A percentile compares a stretch with the other conserved stretches of the same genome.
phyloP scores from a whole-genome alignment of 2,329 filamentous ascomycete species.

The Hyphodiscus sp. region DNA sequence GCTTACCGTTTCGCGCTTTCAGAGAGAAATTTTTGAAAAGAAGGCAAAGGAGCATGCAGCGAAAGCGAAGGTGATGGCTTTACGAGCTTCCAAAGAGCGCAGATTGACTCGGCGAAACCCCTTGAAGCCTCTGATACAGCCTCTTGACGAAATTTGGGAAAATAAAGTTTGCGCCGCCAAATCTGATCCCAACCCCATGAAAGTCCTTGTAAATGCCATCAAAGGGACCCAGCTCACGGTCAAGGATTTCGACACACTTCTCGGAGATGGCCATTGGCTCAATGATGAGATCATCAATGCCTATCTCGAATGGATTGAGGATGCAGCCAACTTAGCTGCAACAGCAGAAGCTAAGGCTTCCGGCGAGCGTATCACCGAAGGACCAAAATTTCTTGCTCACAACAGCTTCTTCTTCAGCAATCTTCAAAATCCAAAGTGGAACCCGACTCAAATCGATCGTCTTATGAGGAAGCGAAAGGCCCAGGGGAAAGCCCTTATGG shows the following conservation, averaged over 20 bases:
- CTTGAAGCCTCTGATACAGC: conserved; percentile 17
- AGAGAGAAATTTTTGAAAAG: not conserved
- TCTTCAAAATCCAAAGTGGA: conserved; percentile 42
- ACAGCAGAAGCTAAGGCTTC: conserved; percentile 29
- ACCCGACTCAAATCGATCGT: conserved; percentile 42
- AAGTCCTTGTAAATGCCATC: conserved; percentile 38
- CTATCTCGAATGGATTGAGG: conserved; percentile 54
- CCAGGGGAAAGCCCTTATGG: conserved; percentile 52
- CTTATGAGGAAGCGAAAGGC: conserved; percentile 53
- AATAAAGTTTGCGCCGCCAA: conserved; percentile 29
- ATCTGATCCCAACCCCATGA: conserved; percentile 23
- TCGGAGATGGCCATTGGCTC: conserved; percentile 55
- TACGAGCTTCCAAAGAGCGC: conserved; percentile 19
- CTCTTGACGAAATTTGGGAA: conserved; percentile 35
- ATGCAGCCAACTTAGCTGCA: conserved; percentile 51
- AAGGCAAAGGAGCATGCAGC: conserved; percentile 4
- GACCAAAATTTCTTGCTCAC: conserved; percentile 56
- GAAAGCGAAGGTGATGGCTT: conserved; percentile 13
- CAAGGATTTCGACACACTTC: conserved; percentile 59
- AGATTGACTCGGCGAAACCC: conserved; percentile 22
- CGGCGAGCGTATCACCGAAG: conserved; percentile 34
- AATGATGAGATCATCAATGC: conserved; percentile 73
- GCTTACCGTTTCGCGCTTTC: not conserved
- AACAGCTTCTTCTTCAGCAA: conserved; percentile 61
- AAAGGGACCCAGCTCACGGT: conserved; percentile 45